phyloP scores from a whole-genome alignment of 306 rosid genomes.

The Coriaria nepalensis region DNA sequence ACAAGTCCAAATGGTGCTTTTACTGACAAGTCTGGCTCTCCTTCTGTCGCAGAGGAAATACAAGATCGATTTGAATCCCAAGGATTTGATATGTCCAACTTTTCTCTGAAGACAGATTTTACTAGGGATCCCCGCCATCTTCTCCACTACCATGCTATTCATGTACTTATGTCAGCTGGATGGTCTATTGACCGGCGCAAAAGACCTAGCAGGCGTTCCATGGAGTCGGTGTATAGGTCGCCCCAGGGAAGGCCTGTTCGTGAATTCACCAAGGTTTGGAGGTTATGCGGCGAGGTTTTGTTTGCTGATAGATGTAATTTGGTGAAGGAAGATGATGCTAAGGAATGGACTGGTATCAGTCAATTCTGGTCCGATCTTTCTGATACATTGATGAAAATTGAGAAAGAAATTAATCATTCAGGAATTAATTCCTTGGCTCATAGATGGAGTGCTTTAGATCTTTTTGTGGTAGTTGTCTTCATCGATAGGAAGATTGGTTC shows the following conservation, averaged over 20 bases:
- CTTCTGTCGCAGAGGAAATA: constrained; percentile 37
- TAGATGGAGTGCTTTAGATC: constrained; percentile 75
- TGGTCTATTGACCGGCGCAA: constrained; percentile 65
- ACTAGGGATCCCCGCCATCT: constrained; percentile 47
- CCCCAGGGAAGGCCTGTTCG: constrained; percentile 71
- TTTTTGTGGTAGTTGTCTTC: constrained; percentile 54
- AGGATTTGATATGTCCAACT: constrained; percentile 24
- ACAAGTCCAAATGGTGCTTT: constrained; percentile 33
- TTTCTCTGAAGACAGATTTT: constrained; percentile 23
- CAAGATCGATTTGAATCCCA: constrained; percentile 21
- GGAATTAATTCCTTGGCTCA: constrained; percentile 44
- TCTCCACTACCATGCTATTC: constrained; percentile 42
- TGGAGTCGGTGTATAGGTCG: constrained; percentile 59
- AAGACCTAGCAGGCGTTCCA: constrained; percentile 52
- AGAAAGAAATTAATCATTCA: constrained; percentile 29
- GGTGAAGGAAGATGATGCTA: constrained; percentile 20
- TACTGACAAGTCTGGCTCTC: constrained; percentile 36
- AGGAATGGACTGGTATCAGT: constrained; percentile 56
- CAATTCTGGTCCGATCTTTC: constrained; percentile 72
- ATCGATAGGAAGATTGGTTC: constrained; percentile 68
- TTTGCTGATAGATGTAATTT: constrained; percentile 31
- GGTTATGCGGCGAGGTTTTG: constrained; percentile 62
- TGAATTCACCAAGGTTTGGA: constrained; percentile 82
- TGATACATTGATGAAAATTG: constrained; percentile 41
- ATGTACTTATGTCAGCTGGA: constrained; percentile 63